A percentile compares a stretch with the other conserved stretches of the same genome.
These are phyloP conservation scores for Stagonosporopsis rhizophila DNA, from an alignment of 2,329 filamentous ascomycete genomes.

Conservation along the genomic window DNA sequence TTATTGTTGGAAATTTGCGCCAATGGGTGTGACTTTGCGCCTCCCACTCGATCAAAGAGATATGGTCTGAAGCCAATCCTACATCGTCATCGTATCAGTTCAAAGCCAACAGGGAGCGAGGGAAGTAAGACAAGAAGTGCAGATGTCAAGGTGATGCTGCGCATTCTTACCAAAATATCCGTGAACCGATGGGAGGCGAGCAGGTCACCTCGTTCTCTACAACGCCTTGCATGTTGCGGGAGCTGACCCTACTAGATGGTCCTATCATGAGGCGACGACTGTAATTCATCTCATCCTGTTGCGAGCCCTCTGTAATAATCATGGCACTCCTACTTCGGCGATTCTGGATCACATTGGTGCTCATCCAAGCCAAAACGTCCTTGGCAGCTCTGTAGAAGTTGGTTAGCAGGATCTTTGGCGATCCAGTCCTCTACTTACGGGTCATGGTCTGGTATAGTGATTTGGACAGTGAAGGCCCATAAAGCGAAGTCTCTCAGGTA, in stretches of 20 bases:
- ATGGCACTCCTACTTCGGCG: slow-evolving; percentile 31
- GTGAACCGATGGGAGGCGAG: slow-evolving; percentile 17
- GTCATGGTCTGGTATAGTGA: slow-evolving; percentile 35
- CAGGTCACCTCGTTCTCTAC: slow-evolving; percentile 10
- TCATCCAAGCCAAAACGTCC: slow-evolving; percentile 39
- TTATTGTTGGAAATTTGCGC: neutral
- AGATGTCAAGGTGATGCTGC: neutral
- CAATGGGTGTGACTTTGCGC: neutral
- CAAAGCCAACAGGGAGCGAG: neutral
- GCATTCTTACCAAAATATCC: slow-evolving; percentile 34
- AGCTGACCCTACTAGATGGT: neutral
- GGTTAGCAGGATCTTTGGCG: neutral
- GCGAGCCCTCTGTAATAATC: slow-evolving; percentile 27
- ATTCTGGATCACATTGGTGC: slow-evolving; percentile 33
- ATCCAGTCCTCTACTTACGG: slow-evolving; percentile 5
- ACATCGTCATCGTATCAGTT: neutral
- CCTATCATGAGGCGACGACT: neutral
- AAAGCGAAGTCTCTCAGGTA: slow-evolving; percentile 27
- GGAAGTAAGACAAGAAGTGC: neutral
- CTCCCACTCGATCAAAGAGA: slow-evolving; percentile 31
- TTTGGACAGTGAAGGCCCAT: slow-evolving; percentile 30
- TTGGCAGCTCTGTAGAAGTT: slow-evolving; percentile 20
- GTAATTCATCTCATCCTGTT: slow-evolving; percentile 12
- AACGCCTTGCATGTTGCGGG: neutral
- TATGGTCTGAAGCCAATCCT: slow-evolving; percentile 41